Evolutionary conservation across 164 flowering plant genomes (phyloP), one percentile per base, ranked within the genome.

Genomic region (Sextonia rubra): DNA sequence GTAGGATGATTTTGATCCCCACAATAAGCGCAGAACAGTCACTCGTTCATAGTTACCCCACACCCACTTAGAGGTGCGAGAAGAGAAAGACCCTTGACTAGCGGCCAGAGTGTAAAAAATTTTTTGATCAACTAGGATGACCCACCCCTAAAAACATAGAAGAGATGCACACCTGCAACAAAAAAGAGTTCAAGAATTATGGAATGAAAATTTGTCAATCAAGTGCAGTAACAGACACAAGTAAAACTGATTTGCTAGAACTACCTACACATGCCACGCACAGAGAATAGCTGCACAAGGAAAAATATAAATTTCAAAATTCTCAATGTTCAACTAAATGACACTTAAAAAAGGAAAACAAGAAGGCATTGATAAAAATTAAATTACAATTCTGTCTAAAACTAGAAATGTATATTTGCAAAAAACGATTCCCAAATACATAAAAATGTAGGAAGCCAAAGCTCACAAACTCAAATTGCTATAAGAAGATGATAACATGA

Each of bases 61-160:
- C 99, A 90, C 98, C 96, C 85, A 66, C 82, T 74, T 80, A 73
- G 86, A 86, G 99, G 98, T 88, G 99, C 88, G 92, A 93, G 96
- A 86, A 86, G 75, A 73, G 68, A 81, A 74, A 22, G 73, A 78
- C 47, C 75, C 85, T 82, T 69, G 73, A 83, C 85, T 78, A 90
- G 96, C 94, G 82, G 98, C 98, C 99, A 93, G 99, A 91, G 90
- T 93, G 90, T 82, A 91, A 77, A 77, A 78, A 78, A 80, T 78
- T 75, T 75, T 71, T 81, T 72, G 66, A 73, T 82, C 79, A 76
- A 83, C 83, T 73, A 81, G 74, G 80, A 73, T 66, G 83, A 74
- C 37, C 80, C 68, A 79, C 69, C 55, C 72, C 77, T 74, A 71
- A 78, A 76, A 74, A 81, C 82, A 83, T 74, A 82, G 73, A 80